Evolutionary conservation across 495 filamentous ascomycete species (phyloP), one percentile per base, ranked within the genome.

Genomic region (Echria macrotheca): DNA sequence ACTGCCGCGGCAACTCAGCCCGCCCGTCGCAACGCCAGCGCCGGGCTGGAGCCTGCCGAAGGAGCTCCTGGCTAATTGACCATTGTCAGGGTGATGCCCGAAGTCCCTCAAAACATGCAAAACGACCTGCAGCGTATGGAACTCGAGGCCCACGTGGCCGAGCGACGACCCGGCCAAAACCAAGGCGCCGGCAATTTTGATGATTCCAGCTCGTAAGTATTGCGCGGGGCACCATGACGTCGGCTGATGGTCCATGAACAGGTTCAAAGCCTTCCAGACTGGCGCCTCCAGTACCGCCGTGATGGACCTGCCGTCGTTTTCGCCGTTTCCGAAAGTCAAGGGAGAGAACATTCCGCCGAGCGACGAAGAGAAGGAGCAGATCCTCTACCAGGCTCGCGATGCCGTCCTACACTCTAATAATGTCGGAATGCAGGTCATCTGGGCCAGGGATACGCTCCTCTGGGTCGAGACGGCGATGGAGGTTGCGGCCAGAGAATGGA

Each of bases 401-500:
- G 76, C 84, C 35, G 91, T 98, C 15, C 73, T 98, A 52, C 89
- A 89, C 54, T 96, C 93, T 26, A 91, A 94, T 54, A 91, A 98
- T 61, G 89, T 91, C 26, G 85, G 95, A 50, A 91, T 95, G 84
- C 93, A 98, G 74, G 72, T 98, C 50, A 84, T 87, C 25, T 98
- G 93, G 93, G 93, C 94, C 32, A 84, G 95, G 63, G 93, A 97
- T 69, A 82, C 87, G 19, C 74, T 98, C 38, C 80, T 84, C 33
- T 96, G 87, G 70, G 87, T 94, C 29, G 94, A 96, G 64, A 82
- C 89, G 46, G 78, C 87, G 33, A 76, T 81, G 44, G 71, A 85
- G 76, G 67, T 82, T 80, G 59, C 82, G 78, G 65, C 75, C 69
- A 56, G 80, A 75, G 71, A 75, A 37, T 65, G 60, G 37, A 73